Percentiles rank a stretch among this genome's conserved stretches.
phyloP scores from a whole-genome alignment of 352 stramenopile genomes.

The Phytophthora pluvialis region DNA sequence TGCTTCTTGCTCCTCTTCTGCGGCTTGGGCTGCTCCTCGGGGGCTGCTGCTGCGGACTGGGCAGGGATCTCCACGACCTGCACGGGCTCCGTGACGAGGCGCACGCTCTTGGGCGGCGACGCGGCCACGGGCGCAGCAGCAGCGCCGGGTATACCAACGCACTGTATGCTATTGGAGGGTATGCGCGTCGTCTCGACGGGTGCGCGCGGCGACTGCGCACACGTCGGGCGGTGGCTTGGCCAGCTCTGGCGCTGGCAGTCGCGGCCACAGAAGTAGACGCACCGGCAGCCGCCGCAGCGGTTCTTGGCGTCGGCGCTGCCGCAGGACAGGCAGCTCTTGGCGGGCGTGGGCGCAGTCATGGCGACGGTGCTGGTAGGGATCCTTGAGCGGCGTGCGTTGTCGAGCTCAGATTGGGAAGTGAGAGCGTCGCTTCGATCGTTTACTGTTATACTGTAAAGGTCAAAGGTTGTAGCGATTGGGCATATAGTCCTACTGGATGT shows the following conservation, averaged over 20 bases:
- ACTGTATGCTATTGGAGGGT: slow-evolving; percentile 26
- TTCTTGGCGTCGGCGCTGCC: slow-evolving; percentile 56
- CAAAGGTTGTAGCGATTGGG: slow-evolving; percentile 2
- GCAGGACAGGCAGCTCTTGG: slow-evolving; percentile 55
- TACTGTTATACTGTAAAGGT: slow-evolving; percentile 10
- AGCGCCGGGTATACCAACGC: slow-evolving; percentile 34
- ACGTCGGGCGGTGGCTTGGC: slow-evolving; percentile 58
- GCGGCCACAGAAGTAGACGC: slow-evolving; percentile 81
- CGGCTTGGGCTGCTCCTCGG: slow-evolving; percentile 22
- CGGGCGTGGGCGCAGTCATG: slow-evolving; percentile 12
- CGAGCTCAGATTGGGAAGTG: slow-evolving; percentile 37
- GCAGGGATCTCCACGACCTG: slow-evolving; percentile 47
- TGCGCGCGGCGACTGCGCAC: slow-evolving; percentile 20
- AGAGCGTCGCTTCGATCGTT: slow-evolving; percentile 14
- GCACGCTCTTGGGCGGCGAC: slow-evolving; percentile 49
- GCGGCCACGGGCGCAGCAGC: slow-evolving; percentile 18
- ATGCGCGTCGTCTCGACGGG: slow-evolving; percentile 9
- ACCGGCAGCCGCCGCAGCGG: slow-evolving; percentile 73
- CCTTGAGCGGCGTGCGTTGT: slow-evolving; percentile 1
- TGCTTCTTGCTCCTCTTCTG: slow-evolving; percentile 78
- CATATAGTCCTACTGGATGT: not conserved
- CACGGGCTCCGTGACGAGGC: slow-evolving; percentile 49
- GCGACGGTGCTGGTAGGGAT: not conserved
- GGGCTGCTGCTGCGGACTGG: slow-evolving; percentile 24
- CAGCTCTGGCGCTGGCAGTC: slow-evolving; percentile 77